Base-by-base conservation (phyloP, 176 grass and related monocot species). In the Bromus sterilis region DNA sequence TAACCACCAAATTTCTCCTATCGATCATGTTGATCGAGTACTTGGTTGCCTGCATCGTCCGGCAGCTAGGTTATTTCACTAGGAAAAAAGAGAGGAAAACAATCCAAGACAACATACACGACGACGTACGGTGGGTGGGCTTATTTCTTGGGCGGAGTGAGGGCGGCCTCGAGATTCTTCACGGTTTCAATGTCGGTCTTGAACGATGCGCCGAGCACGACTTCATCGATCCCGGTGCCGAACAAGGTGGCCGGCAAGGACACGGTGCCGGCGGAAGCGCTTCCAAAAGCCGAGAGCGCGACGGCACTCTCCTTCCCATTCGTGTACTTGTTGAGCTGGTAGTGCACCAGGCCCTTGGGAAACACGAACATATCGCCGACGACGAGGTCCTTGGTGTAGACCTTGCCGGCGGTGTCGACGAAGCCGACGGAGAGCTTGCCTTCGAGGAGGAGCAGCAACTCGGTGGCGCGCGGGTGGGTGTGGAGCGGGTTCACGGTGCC, bases 281-380 rank as follows among this genome's bases (percentile, higher is more conserved):
- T 91, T 8, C 75, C 71, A 26, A 86, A 80, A 0, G 44, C 83
- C 1, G 86, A 74, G 5, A 92, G 4, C 4, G 83, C 89, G 0
- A 20, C 46, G 6, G 82, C 86, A n/a, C n/a, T n/a, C n/a, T n/a
- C n/a, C n/a, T n/a, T n/a, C n/a, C n/a, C n/a, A n/a, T n/a, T n/a
- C n/a, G n/a, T n/a, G n/a, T n/a, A n/a, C n/a, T n/a, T n/a, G 84
- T 86, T 86, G 33, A 13, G 26, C 86, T 88, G 86, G 57, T 43
- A 88, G 75, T 88, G 86, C 57, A 83, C 80, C 42, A 88, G 16
- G 1, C 80, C 80, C 58, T 79, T 88, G 26, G 80, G 80, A 57
- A 88, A 88, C 4, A 88, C 75, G 7, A 88, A 88, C 80, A 73
- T n/a, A 66, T 88, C 66, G 1, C 86, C 86, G 20, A 32, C 4